A percentile compares a stretch with the other conserved stretches of the same genome.
These are phyloP conservation scores for Mucor circinelloides DNA, from an alignment of 371 early-diverging fungal genomes.

Conservation along the genomic window DNA sequence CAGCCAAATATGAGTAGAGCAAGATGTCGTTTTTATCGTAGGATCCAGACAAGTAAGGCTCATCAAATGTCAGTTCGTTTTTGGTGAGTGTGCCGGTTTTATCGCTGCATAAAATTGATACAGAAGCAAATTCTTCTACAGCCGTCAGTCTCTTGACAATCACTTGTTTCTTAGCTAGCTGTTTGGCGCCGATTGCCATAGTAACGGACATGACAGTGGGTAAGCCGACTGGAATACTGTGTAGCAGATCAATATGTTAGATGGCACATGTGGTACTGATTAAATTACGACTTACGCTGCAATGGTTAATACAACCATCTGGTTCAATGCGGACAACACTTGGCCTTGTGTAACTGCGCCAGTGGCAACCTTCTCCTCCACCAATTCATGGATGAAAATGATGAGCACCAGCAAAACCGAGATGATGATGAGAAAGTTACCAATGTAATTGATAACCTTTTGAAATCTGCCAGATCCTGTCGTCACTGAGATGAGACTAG, in stretches of 20 bases:
- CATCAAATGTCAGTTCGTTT: slow-evolving; percentile 89
- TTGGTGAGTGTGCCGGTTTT: slow-evolving; percentile 96
- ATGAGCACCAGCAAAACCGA: slow-evolving; percentile 77
- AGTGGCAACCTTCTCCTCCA: slow-evolving; percentile 12
- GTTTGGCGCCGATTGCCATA: slow-evolving; percentile 92
- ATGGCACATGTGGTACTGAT: not conserved
- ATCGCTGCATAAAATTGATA: slow-evolving; percentile 92
- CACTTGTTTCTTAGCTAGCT: slow-evolving; percentile 88
- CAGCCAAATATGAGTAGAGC: slow-evolving; percentile 81
- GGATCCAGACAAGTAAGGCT: slow-evolving; percentile 78
- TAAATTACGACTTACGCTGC: slow-evolving; percentile 22
- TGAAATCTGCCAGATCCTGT: slow-evolving; percentile 86
- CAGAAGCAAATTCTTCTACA: slow-evolving; percentile 94
- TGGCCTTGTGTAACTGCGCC: slow-evolving; percentile 44
- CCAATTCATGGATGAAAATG: slow-evolving; percentile 72
- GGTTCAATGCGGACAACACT: slow-evolving; percentile 68
- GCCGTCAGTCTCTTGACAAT: slow-evolving; percentile 94
- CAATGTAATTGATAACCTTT: slow-evolving; percentile 82
- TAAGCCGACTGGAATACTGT: slow-evolving; percentile 88
- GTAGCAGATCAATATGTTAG: not conserved
- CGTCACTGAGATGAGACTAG: slow-evolving; percentile 85
- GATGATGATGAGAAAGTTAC: slow-evolving; percentile 78
- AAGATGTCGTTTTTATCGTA: slow-evolving; percentile 86
- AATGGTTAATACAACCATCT: slow-evolving; percentile 58
- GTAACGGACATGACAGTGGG: slow-evolving; percentile 95